These are phyloP conservation scores for Euphrasia confusa DNA, from an alignment of 257 asterid genomes.

Conservation along the genomic window DNA sequence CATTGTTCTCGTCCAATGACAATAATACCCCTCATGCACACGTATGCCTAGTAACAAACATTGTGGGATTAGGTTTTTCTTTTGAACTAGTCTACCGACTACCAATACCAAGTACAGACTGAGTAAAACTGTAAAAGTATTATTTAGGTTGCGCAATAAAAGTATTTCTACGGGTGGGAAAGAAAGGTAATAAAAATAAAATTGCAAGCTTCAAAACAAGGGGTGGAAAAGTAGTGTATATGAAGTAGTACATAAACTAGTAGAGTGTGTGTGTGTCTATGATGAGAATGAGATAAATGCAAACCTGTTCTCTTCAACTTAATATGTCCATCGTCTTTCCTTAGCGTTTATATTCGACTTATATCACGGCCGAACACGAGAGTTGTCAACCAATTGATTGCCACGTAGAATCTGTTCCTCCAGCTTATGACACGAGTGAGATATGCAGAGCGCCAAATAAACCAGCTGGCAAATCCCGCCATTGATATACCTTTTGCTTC, in stretches of 20 bases:
- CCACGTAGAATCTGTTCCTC: conserved; percentile 90
- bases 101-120: too few species aligned
- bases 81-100: conserved; percentile 4
- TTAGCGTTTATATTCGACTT: conserved; percentile 49
- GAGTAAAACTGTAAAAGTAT: too few species aligned
- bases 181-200: not conserved
- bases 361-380: conserved; percentile 85
- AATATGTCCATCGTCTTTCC: conserved; percentile 13
- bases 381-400: conserved; percentile 82
- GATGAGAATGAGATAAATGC: not conserved
- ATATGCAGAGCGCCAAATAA: conserved; percentile 96
- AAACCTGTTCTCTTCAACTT: conserved; percentile 3
- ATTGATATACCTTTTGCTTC: conserved; percentile 71
- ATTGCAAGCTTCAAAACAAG: not conserved
- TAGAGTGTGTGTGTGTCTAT: not conserved
- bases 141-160: not conserved
- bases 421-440: conserved; percentile 89
- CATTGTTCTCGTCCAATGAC: conserved; percentile 1
- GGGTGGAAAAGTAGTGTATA: not conserved
- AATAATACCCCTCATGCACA: not conserved
- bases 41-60: not conserved
- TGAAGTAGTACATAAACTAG: not conserved
- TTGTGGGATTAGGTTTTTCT: not conserved
- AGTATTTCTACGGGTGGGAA: not conserved
- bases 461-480: conserved; percentile 83